phyloP scores from a whole-genome alignment of 208 protist species.

The Acanthamoeba culbertsoni region DNA sequence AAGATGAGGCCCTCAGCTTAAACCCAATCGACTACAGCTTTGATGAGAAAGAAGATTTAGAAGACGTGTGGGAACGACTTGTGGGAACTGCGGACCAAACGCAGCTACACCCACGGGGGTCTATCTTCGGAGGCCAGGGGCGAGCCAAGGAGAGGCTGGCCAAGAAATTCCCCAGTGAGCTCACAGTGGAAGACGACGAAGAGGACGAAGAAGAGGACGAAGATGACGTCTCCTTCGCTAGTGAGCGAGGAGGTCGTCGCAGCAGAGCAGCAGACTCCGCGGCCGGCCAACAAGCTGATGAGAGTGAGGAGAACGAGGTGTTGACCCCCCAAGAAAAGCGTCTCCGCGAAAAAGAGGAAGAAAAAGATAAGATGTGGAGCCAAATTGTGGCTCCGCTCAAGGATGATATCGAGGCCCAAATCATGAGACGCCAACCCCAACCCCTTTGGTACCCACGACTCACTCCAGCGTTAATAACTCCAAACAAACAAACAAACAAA shows the following conservation, averaged over 20 bases:
- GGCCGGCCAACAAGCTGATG: neutral
- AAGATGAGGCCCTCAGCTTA: neutral
- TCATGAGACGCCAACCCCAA: neutral
- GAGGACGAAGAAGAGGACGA: neutral
- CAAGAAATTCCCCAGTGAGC: neutral
- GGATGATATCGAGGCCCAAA: neutral
- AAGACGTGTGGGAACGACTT: neutral
- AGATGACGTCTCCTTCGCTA: neutral
- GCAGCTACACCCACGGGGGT: neutral
- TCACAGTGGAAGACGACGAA: neutral
- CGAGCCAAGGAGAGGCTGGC: neutral
- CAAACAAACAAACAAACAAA: too few species aligned
- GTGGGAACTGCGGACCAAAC: neutral
- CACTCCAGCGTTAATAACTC: neutral
- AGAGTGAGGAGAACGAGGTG: neutral
- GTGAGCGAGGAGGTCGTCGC: neutral
- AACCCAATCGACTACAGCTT: neutral
- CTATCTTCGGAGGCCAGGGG: neutral
- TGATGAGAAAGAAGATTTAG: neutral
- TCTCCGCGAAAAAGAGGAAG: neutral
- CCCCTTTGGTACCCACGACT: neutral
- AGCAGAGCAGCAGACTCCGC: neutral
- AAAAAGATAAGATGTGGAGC: neutral
- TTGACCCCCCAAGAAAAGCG: neutral
- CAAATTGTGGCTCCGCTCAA: neutral